Conservation (phyloP, 2,329 filamentous ascomycete species). For the Hypoxylon sp. region DNA sequence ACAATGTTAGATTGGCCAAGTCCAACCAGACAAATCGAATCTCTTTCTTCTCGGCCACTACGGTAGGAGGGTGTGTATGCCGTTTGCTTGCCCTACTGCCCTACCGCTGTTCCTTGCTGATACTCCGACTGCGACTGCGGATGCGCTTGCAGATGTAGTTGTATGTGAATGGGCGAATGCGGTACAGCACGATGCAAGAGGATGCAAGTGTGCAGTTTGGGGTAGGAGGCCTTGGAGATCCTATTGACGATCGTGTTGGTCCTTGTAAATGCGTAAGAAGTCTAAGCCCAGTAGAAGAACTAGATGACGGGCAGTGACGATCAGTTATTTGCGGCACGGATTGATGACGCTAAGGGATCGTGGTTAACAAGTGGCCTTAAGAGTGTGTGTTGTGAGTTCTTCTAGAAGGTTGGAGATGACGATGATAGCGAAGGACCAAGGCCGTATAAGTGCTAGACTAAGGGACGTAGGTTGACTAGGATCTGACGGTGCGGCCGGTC, state of each 20-base stretch:
- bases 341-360: conserved; percentile 35
- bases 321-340: conserved; percentile 34
- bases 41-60: conserved; percentile 14
- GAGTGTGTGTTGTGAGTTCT: conserved; percentile 12
- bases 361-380: conserved; percentile 30
- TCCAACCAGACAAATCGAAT: conserved; percentile 23
- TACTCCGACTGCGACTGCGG: conserved; percentile 28
- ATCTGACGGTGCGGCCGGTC: conserved; percentile 29
- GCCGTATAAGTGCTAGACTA: conserved; percentile 27
- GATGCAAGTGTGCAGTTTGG: conserved; percentile 39
- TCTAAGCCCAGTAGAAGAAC: conserved; percentile 27
- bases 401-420: conserved; percentile 26
- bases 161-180: conserved; percentile 21
- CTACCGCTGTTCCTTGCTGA: conserved; percentile 18
- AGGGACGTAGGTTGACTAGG: conserved; percentile 22
- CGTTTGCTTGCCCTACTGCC: conserved; percentile 27
- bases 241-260: conserved; percentile 37
- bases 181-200: conserved; percentile 41
- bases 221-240: conserved; percentile 33
- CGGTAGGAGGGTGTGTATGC: conserved; percentile 17
- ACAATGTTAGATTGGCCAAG: conserved; percentile 30
- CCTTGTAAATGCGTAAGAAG: conserved; percentile 38
- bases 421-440: conserved; percentile 25
- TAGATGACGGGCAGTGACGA: conserved; percentile 38
- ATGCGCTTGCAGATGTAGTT: conserved; percentile 25